Conservation (phyloP, 768 basidiomycete genomes). For the Psilocybe cubensis region DNA sequence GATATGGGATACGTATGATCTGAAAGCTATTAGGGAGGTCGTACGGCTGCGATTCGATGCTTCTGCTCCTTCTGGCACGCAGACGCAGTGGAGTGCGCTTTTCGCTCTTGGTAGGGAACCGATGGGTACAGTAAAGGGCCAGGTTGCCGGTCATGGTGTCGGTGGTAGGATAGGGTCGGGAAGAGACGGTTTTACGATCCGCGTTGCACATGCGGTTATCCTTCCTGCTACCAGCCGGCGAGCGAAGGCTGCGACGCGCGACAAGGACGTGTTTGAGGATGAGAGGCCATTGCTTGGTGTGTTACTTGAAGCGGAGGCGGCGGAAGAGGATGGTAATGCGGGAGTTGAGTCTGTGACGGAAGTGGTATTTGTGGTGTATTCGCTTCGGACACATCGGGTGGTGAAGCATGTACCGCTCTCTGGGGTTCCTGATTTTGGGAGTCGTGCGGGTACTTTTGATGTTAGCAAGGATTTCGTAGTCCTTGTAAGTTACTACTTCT, state of each 20-base stretch:
- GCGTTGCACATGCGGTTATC: slow-evolving; percentile 41
- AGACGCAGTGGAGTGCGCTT: slow-evolving; percentile 18
- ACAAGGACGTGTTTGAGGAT: slow-evolving; percentile 30
- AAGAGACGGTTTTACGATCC: neutral
- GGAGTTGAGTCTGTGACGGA: slow-evolving; percentile 9
- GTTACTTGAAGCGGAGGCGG: no score
- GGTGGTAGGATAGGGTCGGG: no score
- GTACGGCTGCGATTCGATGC: slow-evolving; percentile 46
- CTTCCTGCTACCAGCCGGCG: slow-evolving; percentile 32
- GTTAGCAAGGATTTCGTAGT: slow-evolving; percentile 65
- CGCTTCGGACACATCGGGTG: slow-evolving; percentile 43
- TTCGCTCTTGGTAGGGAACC: neutral
- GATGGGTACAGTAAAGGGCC: no score
- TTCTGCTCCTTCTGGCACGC: no score
- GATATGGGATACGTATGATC: slow-evolving; percentile 63
- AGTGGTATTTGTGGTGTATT: slow-evolving; percentile 34
- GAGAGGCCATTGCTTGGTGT: slow-evolving; percentile 36
- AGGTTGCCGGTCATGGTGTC: no score
- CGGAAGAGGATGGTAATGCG: slow-evolving; percentile 11
- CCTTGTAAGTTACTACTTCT: slow-evolving; percentile 16
- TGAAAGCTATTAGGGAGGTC: slow-evolving; percentile 48
- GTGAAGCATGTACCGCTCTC: slow-evolving; percentile 49
- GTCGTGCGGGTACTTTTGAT: slow-evolving; percentile 40
- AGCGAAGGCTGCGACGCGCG: slow-evolving; percentile 4
- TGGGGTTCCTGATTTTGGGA: no score